Conservation (phyloP, 202 grass and related monocot species). For the Schoenoplectus triqueter region DNA sequence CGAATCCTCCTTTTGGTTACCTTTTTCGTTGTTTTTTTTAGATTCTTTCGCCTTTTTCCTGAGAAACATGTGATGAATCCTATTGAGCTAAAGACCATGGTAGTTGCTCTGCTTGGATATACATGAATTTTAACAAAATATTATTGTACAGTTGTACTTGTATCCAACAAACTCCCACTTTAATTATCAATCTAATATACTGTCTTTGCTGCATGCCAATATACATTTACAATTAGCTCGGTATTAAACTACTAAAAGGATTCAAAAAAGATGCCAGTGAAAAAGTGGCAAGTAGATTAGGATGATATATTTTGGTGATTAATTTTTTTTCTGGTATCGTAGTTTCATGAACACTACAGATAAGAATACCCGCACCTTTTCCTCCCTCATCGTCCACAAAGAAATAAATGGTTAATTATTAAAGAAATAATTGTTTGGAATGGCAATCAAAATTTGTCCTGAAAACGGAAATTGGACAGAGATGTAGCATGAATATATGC, state of each 20-base stretch:
- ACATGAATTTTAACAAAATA: neutral
- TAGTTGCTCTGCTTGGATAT: conserved; percentile 28
- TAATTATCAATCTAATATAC: neutral
- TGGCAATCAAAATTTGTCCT: neutral
- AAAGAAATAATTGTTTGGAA: neutral
- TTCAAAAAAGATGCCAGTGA: neutral
- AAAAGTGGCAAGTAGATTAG: neutral
- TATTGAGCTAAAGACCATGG: conserved; percentile 27
- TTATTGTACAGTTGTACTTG: neutral
- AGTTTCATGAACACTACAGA: neutral
- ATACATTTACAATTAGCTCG: neutral
- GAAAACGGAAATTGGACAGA: conserved; percentile 22
- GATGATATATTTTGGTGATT: neutral
- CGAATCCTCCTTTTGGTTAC: conserved; percentile 23
- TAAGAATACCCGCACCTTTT: neutral
- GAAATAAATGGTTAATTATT: neutral
- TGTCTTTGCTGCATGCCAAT: neutral
- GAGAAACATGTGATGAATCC: conserved; percentile 39
- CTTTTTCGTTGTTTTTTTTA: conserved; percentile 35
- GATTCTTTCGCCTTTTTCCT: conserved; percentile 27
- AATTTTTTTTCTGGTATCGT: neutral
- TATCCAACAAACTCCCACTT: neutral
- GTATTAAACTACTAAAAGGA: neutral
- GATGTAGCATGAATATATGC: conserved; percentile 19
- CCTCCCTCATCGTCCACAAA: neutral